Evolutionary conservation across 1,139 yeast species (phyloP).

Genomic region (Geotrichum aggregatum): DNA sequence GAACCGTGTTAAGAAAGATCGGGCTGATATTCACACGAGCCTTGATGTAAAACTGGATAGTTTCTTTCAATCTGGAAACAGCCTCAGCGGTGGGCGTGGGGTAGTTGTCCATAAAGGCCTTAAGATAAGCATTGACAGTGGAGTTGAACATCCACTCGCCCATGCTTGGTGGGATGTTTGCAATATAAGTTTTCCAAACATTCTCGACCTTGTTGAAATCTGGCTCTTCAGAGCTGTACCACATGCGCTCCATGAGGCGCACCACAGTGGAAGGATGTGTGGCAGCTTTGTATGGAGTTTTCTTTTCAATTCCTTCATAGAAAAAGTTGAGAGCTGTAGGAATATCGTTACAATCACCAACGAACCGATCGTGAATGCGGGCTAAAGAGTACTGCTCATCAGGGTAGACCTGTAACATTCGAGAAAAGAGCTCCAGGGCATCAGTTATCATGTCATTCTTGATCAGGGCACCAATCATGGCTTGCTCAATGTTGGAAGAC

Average conservation of each 20-base stretch:
- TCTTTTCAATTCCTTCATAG: conserved; percentile 60
- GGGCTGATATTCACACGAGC: conserved; percentile 65
- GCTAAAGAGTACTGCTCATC: conserved; percentile 46
- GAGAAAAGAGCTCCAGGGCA: conserved; percentile 50
- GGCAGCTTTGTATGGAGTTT: conserved; percentile 67
- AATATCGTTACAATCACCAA: conserved; percentile 75
- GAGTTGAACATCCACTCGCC: conserved; percentile 64
- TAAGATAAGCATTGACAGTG: conserved; percentile 64
- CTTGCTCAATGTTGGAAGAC: conserved; percentile 49
- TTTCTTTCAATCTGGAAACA: conserved; percentile 51
- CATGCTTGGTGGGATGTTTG: conserved; percentile 58
- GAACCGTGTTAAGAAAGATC: conserved; percentile 65
- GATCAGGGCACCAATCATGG: conserved; percentile 60
- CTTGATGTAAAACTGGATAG: conserved; percentile 55
- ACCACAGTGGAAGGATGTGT: conserved; percentile 75
- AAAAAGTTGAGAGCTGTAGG: conserved; percentile 69
- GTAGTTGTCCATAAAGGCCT: conserved; percentile 59
- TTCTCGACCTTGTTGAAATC: conserved; percentile 49
- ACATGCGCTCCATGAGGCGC: conserved; percentile 59
- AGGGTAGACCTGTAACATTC: conserved; percentile 39
- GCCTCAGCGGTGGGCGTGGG: conserved; percentile 57
- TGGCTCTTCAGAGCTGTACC: conserved; percentile 44
- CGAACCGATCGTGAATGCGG: conserved; percentile 72
- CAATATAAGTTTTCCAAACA: conserved; percentile 60
- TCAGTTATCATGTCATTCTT: conserved; percentile 48